Conservation (phyloP, 441 rosid species). For the Flueggea neowawraea region DNA sequence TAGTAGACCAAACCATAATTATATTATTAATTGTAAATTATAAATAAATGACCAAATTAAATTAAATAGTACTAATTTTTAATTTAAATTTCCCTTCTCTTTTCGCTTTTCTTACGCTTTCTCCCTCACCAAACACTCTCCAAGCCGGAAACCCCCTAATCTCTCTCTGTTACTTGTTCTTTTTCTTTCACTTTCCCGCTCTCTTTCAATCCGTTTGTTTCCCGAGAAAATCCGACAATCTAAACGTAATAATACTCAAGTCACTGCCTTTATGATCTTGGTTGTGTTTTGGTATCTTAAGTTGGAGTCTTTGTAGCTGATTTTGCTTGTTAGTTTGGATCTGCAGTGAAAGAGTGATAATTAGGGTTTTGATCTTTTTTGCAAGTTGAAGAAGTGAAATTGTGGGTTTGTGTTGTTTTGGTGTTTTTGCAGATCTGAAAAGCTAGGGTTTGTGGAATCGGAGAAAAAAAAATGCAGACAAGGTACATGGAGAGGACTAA, state of each 20-base stretch:
- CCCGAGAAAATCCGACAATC: slow-evolving; percentile 3
- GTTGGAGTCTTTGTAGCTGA: background rate
- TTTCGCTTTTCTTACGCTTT: background rate
- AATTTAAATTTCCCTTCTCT: too few relatives aligned
- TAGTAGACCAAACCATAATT: slow-evolving; percentile 16
- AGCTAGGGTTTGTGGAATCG: slow-evolving; percentile 27
- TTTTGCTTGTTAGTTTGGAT: background rate
- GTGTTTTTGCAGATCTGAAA: slow-evolving; percentile 48
- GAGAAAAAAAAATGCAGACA: slow-evolving; percentile 53
- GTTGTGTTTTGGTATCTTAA: too few relatives aligned
- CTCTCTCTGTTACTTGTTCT: background rate
- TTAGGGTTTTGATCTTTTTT: background rate
- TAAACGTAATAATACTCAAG: too few relatives aligned
- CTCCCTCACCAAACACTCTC: slow-evolving; percentile 6
- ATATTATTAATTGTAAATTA: too few relatives aligned
- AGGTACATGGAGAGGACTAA: slow-evolving; percentile 85
- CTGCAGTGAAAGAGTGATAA: background rate
- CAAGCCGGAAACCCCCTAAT: slow-evolving; percentile 1
- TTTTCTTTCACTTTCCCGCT: background rate
- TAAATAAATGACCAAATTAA: too few relatives aligned
- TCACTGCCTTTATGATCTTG: too few relatives aligned
- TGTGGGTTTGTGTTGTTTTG: slow-evolving; percentile 3
- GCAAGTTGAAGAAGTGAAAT: background rate
- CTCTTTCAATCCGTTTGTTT: slow-evolving; percentile 8
- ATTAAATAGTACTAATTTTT: too few relatives aligned